Percentiles rank a stretch among this genome's conserved stretches.
Evolutionary conservation across 148 eudicot species (phyloP).

Genomic region (Salicornia ramosissima): DNA sequence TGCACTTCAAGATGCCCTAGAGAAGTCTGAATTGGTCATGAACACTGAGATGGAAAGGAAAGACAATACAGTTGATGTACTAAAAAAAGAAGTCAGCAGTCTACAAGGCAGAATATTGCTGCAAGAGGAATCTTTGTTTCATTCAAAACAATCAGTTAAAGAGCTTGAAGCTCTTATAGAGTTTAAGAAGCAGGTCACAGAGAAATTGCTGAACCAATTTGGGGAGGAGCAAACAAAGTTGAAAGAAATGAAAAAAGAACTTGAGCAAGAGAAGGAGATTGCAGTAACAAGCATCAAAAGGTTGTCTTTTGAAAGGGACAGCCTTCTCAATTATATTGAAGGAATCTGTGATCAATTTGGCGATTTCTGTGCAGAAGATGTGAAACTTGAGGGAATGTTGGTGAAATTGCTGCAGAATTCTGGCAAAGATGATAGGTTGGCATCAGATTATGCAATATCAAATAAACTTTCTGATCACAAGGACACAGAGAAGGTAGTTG

Average conservation of each 20-base stretch:
- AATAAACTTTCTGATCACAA: constrained; percentile 6
- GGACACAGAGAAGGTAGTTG: constrained; percentile 26
- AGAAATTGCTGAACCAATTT: constrained; percentile 27
- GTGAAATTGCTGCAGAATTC: constrained; percentile 26
- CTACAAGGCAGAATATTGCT: constrained; percentile 23
- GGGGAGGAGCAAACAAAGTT: constrained; percentile 23
- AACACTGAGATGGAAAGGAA: constrained; percentile 35
- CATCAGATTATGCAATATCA: constrained; percentile 6
- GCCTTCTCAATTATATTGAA: constrained; percentile 37
- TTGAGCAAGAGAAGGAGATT: constrained; percentile 32
- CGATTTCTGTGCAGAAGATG: constrained; percentile 34
- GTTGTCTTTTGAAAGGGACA: constrained; percentile 37
- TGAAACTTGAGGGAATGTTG: constrained; percentile 37
- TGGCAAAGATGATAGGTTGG: constrained; percentile 17
- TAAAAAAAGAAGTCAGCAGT: constrained; percentile 25
- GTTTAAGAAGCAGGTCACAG: constrained; percentile 30
- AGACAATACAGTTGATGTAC: constrained; percentile 22
- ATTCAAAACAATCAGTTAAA: constrained; percentile 22
- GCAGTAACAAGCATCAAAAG: constrained; percentile 29
- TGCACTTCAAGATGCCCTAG: constrained; percentile 40
- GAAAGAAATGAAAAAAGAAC: constrained; percentile 31
- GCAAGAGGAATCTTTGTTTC: constrained; percentile 33
- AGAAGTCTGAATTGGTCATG: constrained; percentile 34
- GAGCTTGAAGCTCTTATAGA: constrained; percentile 41
- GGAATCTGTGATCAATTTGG: constrained; percentile 31